These are phyloP conservation scores for Meira nashicola DNA, from an alignment of 1,284 basidiomycete species.

Conservation along the genomic window DNA sequence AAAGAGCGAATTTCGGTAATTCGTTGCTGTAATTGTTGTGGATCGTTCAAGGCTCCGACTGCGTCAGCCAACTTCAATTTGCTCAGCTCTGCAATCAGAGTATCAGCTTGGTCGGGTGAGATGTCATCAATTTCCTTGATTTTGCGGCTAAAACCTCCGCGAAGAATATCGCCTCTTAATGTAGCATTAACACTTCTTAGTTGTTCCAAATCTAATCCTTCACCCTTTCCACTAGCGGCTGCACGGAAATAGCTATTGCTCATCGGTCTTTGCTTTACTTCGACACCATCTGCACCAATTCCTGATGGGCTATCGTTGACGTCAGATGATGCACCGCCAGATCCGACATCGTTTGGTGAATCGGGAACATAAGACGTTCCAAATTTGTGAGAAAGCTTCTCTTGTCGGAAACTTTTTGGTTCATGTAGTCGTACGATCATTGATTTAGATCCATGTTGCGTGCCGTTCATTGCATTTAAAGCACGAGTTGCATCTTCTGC, in stretches of 20 bases:
- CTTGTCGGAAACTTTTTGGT: conserved; percentile 78
- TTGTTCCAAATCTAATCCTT: conserved; percentile 59
- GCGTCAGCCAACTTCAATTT: conserved; percentile 68
- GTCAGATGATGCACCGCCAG: conserved; percentile 1
- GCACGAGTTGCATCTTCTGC: conserved; percentile 63
- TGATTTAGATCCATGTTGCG: conserved; percentile 59
- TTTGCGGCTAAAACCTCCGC: conserved; percentile 71
- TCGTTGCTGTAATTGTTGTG: conserved; percentile 63
- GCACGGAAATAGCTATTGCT: conserved; percentile 39
- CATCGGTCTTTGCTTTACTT: conserved; percentile 23
- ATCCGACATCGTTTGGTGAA: conserved; percentile 1
- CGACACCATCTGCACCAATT: background rate
- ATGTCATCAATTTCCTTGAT: conserved; percentile 57
- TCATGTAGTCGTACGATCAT: conserved; percentile 82
- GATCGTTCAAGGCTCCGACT: conserved; percentile 68
- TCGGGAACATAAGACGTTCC: conserved; percentile 19
- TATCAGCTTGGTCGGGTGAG: conserved; percentile 57
- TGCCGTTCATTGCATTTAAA: conserved; percentile 64
- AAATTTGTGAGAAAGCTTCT: conserved; percentile 76
- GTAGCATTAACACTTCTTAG: conserved; percentile 72
- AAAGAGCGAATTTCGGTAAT: conserved; percentile 52
- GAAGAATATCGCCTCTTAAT: conserved; percentile 73
- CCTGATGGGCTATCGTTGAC: background rate
- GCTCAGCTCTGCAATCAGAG: conserved; percentile 66
- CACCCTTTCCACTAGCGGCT: conserved; percentile 23